Evolutionary conservation across 768 basidiomycete species (phyloP).

Genomic region (Galerina marginata): DNA sequence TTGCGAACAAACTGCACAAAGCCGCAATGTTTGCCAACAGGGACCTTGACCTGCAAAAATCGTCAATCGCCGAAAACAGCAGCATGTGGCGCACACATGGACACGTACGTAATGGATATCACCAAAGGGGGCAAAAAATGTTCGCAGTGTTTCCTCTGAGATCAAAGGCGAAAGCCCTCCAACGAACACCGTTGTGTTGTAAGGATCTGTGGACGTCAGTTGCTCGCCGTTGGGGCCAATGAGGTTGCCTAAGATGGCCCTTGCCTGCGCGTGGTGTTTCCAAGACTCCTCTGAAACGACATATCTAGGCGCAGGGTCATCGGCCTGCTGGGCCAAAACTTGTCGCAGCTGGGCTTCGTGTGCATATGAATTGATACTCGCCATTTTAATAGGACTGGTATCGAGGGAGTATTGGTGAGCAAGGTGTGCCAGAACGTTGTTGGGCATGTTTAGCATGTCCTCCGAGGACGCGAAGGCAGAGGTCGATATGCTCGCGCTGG

Average conservation of each 20-base stretch:
- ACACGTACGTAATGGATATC: conserved; percentile 86
- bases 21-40: conserved; percentile 93
- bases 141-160: conserved; percentile 88
- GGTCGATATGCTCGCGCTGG: conserved; percentile 55
- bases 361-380: conserved; percentile 43
- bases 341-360: conserved; percentile 46
- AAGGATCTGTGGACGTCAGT: conserved; percentile 89
- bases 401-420: conserved; percentile 53
- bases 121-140: conserved; percentile 92
- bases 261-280: conserved; percentile 85
- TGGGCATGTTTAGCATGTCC: conserved; percentile 55
- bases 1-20: conserved; percentile 96
- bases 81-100: conserved; percentile 1
- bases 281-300: conserved; percentile 75
- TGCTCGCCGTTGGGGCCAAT: conserved; percentile 89
- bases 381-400: conserved; percentile 30
- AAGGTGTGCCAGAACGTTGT: conserved; percentile 51
- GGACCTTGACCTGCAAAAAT: conserved; percentile 83
- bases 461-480: conserved; percentile 56
- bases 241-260: conserved; percentile 80
- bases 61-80: conserved; percentile 9
- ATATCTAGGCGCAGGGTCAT: conserved; percentile 54
- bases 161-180: conserved; percentile 89
- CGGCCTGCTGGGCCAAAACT: conserved; percentile 33
- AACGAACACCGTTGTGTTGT: conserved; percentile 95